Base-by-base conservation (phyloP, 2,329 filamentous ascomycete genomes). In the Pseudocercospora fuligena region DNA sequence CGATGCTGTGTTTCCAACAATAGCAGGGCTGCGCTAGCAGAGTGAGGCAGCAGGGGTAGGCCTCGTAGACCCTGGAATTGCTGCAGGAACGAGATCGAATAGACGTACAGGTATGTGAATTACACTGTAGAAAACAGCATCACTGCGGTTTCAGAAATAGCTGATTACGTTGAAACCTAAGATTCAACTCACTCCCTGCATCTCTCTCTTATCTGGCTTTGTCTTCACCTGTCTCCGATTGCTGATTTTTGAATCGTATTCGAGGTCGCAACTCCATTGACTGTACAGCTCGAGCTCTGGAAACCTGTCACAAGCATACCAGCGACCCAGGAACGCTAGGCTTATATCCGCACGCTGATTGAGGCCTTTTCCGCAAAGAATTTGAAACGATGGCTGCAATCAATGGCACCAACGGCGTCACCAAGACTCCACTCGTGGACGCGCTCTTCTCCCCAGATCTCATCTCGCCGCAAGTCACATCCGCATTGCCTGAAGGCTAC, bases 401-500 rank as follows among this genome's bases (percentile, higher is more conserved):
- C 27, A 64, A 64, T 29, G 61, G 27, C 56, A 53, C 64, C 60
- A 60, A 58, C 23, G 56, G 31, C n/a, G 31, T 43, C 31, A 21
- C 61, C 25, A 27, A 47, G 5, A 21, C 58, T 40, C 27, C 56
- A 36, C 58, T 58, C 23, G 47, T 43, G 12, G 65, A 75, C 23
- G 59, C 88, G 40, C 91, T 97, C 78, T 97, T 97, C 85, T 86
- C 90, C 65, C 77, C 86, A 69, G 82, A 88, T 68, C 89, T 97
- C 76, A 90, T 98, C 80, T 93, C 92, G 25, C 88, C 92, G 21
- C 83, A 87, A 62, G 91, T 97, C 73, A 82, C 88, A 67, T 83
- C 89, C 47, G 85, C 84, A 19, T 89, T 98, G 0, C 94, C 95
- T 51, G 83, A 89, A 73, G 90, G 91, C 74, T 98, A 98, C 84